Conservation (phyloP, 2,329 filamentous ascomycete genomes). For the Diaporthe caulivora region DNA sequence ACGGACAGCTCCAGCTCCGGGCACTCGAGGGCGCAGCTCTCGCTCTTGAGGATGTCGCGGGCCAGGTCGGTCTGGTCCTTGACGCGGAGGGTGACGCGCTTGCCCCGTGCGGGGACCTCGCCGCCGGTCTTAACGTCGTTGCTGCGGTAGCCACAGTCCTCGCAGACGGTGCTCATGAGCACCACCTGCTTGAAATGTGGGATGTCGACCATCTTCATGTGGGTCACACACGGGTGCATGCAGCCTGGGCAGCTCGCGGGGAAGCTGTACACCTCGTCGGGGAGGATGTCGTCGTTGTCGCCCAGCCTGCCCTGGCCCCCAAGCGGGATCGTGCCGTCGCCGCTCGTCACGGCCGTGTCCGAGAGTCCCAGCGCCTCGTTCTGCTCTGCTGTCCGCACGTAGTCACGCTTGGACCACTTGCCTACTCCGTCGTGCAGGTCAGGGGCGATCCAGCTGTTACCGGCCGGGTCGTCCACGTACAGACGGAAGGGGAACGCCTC, state of each 20-base stretch:
- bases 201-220: constrained; percentile 99
- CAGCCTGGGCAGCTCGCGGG: constrained; percentile 93
- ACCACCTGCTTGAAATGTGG: constrained; percentile 98
- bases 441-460: constrained; percentile 97
- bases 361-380: constrained; percentile 87
- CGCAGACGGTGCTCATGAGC: constrained; percentile 93
- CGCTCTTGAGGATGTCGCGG: constrained; percentile 95
- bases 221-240: constrained; percentile 85
- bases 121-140: constrained; percentile 99
- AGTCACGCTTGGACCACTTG: constrained; percentile 91
- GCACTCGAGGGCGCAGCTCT: constrained; percentile 88
- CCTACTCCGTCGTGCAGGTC: constrained; percentile 82
- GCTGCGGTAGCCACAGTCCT: constrained; percentile 91
- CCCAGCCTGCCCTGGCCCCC: constrained; percentile 53
- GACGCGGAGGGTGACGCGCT: constrained; percentile 83
- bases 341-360: constrained; percentile 64
- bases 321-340: constrained; percentile 64
- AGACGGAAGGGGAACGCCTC: constrained; percentile 88
- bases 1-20: constrained; percentile 89
- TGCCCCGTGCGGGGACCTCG: constrained; percentile 87
- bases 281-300: constrained; percentile 83
- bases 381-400: constrained; percentile 84
- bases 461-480: constrained; percentile 88
- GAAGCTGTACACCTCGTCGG: constrained; percentile 93
- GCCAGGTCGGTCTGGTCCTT: constrained; percentile 79